Evolutionary conservation across 202 grass and related monocot species (phyloP).

Genomic region (Brachypodium distachyon): DNA sequence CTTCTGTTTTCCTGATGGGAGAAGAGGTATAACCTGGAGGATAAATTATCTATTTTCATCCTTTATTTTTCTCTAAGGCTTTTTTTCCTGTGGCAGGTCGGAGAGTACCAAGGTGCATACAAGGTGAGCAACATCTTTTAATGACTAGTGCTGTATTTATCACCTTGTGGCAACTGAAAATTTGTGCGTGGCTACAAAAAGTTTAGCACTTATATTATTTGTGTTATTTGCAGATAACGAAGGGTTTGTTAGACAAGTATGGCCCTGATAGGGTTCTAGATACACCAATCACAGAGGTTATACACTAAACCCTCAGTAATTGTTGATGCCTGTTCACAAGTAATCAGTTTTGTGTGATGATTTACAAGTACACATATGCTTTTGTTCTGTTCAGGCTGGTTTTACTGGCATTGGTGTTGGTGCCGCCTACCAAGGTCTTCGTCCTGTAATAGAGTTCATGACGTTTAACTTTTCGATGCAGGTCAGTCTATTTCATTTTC

Average conservation of each 20-base stretch:
- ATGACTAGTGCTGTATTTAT: background rate
- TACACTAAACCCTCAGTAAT: background rate
- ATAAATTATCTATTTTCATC: background rate
- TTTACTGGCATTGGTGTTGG: slow-evolving; percentile 98
- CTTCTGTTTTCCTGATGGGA: slow-evolving; percentile 93
- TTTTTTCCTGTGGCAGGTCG: slow-evolving; percentile 18
- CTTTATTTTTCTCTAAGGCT: background rate
- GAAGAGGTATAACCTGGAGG: slow-evolving; percentile 53
- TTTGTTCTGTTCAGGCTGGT: slow-evolving; percentile 59
- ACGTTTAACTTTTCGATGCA: slow-evolving; percentile 99
- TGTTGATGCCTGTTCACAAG: background rate
- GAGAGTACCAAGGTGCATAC: slow-evolving; percentile 31
- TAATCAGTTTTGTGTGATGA: background rate
- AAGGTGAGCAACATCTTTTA: slow-evolving; percentile 5
- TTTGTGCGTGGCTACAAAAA: background rate
- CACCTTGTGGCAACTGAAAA: background rate
- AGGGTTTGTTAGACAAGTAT: slow-evolving; percentile 92
- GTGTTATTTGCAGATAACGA: slow-evolving; percentile 62
- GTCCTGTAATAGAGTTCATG: slow-evolving; percentile 95
- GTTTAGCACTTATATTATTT: background rate
- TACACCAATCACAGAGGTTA: slow-evolving; percentile 97
- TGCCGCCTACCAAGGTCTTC: slow-evolving; percentile 87
- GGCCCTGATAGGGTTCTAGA: slow-evolving; percentile 98
- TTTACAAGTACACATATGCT: background rate
- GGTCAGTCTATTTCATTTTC: slow-evolving; percentile 24